Base-by-base conservation (phyloP, 2,329 filamentous ascomycete species). In the Cladophialophora immunda region DNA sequence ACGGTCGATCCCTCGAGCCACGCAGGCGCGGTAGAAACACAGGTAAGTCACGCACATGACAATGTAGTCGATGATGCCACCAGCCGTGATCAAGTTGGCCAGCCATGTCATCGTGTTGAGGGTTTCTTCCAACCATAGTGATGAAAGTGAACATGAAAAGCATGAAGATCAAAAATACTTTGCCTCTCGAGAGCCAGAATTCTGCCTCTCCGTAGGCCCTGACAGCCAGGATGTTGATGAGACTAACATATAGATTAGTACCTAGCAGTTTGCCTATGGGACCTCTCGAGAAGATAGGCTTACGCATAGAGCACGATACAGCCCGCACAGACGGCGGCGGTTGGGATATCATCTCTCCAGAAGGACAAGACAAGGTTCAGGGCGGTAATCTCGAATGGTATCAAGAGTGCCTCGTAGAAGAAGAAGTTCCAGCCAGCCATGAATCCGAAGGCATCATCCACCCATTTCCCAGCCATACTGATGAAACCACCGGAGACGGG, bases 81-180 rank as follows among this genome's bases (percentile, higher is more conserved):
- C 89, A 7, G 84, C 83, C 34, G 87, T 89, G 59, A 86, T 86
- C 25, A 90, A 79, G 78, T 89, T 88, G 77, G 89, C 86, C 70
- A 90, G 89, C 81, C 90, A 89, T 59, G 76, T 79, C 74, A 71
- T 92, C 89, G 58, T 86, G 82, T 0, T 86, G 76, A 0, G 92
- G 92, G 72, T 94, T 94, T 1, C 90, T 92, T 7, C 92, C 92
- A 0, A 94, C 81, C 89, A 94, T 93, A 65, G 89, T 88, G 67
- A 95, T 82, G 72, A 95, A 92, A 2, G 92, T 93, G 79, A 91
- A 92, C 68, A 86, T 71, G 70, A 92, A 77, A 27, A 73, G 57
- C 38, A 76, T 72, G n/a, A 75, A 54, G 1, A 74, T 73, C 25
- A 77, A 30, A 69, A 77, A 75, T 25, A 77, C 69, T 75, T 92